Evolutionary conservation across 352 stramenopile genomes (phyloP).

Genomic region (Phytophthora niederhauseri): DNA sequence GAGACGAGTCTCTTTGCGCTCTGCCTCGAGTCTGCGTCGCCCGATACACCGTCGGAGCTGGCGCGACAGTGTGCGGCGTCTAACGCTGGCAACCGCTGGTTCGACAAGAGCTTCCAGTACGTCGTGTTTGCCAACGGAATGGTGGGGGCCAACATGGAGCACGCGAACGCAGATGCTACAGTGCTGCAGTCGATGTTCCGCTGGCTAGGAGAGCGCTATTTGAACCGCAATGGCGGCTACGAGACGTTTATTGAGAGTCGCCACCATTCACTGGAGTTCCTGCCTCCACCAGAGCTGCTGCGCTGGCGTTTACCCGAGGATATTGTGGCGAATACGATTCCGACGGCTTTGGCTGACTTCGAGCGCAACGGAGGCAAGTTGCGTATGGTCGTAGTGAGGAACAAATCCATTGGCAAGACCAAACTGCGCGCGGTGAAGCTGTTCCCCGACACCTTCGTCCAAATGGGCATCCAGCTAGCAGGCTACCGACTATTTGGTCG

Average conservation of each 20-base stretch:
- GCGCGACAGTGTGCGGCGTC: conserved; percentile 59
- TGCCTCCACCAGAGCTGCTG: conserved; percentile 63
- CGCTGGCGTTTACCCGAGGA: conserved; percentile 53
- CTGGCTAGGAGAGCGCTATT: conserved; percentile 66
- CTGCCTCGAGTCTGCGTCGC: conserved; percentile 81
- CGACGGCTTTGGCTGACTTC: conserved; percentile 63
- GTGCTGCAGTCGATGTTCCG: conserved; percentile 72
- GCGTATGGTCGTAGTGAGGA: conserved; percentile 81
- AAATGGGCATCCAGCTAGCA: conserved; percentile 95
- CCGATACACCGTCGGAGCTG: conserved; percentile 49
- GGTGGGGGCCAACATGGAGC: conserved; percentile 92
- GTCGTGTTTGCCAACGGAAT: conserved; percentile 94
- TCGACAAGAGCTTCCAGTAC: conserved; percentile 97
- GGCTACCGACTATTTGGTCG: conserved; percentile 90
- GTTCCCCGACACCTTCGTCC: conserved; percentile 94
- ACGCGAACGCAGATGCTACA: conserved; percentile 96
- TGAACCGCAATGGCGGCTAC: conserved; percentile 63
- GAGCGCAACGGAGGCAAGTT: conserved; percentile 70
- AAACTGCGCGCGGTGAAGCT: conserved; percentile 80
- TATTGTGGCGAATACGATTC: conserved; percentile 44
- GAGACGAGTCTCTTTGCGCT: conserved; percentile 91
- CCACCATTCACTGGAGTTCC: conserved; percentile 54
- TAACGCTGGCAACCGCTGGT: conserved; percentile 92
- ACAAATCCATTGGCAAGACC: conserved; percentile 82
- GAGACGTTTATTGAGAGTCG: conserved; percentile 72